Conservation (phyloP, 2,329 filamentous ascomycete genomes). For the Tolypocladium inflatum region DNA sequence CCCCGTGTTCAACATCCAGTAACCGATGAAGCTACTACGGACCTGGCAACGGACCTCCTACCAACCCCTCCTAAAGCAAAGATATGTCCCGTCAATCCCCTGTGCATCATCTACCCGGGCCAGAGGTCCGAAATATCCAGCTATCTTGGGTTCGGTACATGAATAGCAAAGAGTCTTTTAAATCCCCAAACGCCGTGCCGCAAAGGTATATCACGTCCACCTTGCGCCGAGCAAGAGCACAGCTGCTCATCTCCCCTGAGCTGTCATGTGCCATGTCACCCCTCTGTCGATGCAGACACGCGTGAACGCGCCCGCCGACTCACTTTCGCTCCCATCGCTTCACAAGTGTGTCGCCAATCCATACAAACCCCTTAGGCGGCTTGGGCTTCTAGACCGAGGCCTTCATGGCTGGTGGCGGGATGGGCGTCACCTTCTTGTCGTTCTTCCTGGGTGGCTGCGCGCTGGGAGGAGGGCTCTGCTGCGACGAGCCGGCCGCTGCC, state of each 20-base stretch:
- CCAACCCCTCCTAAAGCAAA: background rate
- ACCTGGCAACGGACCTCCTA: background rate
- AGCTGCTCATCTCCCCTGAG: background rate
- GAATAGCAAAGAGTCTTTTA: background rate
- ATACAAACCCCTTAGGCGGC: background rate
- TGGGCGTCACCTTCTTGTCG: conserved; percentile 13
- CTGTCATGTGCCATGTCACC: background rate
- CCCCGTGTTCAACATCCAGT: background rate
- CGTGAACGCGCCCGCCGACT: background rate
- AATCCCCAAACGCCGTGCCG: conserved; percentile 2
- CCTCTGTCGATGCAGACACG: background rate
- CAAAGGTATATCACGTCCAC: background rate
- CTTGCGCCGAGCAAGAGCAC: background rate
- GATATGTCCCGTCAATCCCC: background rate
- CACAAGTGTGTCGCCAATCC: background rate
- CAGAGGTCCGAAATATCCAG: background rate
- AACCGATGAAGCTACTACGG: background rate
- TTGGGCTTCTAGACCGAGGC: conserved; percentile 12
- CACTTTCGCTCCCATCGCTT: background rate
- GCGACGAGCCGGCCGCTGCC: conserved; percentile 3
- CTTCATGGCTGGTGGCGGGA: conserved; percentile 13
- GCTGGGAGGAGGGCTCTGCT: conserved; percentile 11
- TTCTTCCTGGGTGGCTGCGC: conserved; percentile 7
- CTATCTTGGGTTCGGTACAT: background rate
- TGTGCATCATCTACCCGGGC: background rate